Percentiles rank a stretch among this genome's conserved stretches.
phyloP scores from a whole-genome alignment of 1,284 basidiomycete species.

The Apiotrichum mycotoxinovorans region DNA sequence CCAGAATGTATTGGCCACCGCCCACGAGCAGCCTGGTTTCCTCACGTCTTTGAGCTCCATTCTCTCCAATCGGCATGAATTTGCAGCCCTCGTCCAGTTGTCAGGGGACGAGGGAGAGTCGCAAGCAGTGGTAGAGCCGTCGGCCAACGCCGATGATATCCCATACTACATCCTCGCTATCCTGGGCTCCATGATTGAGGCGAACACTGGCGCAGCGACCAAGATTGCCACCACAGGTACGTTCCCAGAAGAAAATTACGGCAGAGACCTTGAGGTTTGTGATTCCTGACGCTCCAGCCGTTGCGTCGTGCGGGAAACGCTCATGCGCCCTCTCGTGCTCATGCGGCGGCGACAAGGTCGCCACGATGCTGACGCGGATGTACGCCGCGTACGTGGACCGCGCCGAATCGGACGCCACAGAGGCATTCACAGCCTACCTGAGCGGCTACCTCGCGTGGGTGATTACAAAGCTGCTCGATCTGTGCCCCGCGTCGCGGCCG shows the following conservation, averaged over 20 bases:
- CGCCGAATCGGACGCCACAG: neutral
- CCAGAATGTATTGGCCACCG: neutral
- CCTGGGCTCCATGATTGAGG: neutral
- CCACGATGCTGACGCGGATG: slow-evolving; percentile 2
- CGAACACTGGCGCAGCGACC: neutral
- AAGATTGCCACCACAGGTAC: slow-evolving; percentile 2
- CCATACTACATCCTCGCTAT: slow-evolving; percentile 3
- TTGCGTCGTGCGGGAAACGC: slow-evolving; percentile 13
- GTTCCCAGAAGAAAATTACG: neutral
- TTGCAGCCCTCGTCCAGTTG: neutral
- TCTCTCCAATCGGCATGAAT: neutral
- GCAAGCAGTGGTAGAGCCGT: neutral
- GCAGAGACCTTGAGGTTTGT: no score
- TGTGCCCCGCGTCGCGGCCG: neutral
- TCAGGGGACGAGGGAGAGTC: neutral
- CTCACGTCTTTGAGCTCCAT: neutral
- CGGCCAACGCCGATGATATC: slow-evolving; percentile 2
- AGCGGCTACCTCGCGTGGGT: slow-evolving; percentile 15
- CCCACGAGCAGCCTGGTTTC: neutral
- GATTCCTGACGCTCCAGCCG: neutral
- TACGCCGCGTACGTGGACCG: slow-evolving; percentile 3
- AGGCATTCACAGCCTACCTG: neutral
- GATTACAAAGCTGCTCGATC: slow-evolving; percentile 7
- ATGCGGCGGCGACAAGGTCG: slow-evolving; percentile 5
- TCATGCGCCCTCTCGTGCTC: slow-evolving; percentile 8